Evolutionary conservation across 306 rosid genomes (phyloP).

Genomic region (Cucumis cinereus): DNA sequence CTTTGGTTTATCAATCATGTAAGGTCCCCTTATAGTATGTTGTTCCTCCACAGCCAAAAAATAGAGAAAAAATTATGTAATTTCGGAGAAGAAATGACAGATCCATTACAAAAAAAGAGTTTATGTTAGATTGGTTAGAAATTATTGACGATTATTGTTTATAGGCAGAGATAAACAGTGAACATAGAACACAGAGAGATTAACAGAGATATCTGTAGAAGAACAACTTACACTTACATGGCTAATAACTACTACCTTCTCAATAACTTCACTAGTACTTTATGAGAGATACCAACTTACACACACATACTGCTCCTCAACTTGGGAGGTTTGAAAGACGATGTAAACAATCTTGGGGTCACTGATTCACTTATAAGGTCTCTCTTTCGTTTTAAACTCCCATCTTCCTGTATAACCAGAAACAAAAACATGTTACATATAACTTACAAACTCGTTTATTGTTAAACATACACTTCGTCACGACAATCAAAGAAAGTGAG

Average conservation of each 20-base stretch:
- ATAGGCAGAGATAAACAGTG: neutral
- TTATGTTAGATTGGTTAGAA: neutral
- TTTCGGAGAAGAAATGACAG: neutral
- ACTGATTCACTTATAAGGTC: neutral
- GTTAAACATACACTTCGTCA: neutral
- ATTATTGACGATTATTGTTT: neutral
- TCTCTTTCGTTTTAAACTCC: slow-evolving; percentile 48
- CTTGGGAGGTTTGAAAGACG: slow-evolving; percentile 70
- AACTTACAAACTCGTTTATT: neutral
- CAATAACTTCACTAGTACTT: neutral
- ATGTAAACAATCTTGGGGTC: slow-evolving; percentile 58
- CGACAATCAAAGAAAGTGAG: no score
- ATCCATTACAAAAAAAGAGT: neutral
- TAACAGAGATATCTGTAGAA: neutral
- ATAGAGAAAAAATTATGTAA: neutral
- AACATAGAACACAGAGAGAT: neutral
- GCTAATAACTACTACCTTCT: neutral
- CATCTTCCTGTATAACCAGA: slow-evolving; percentile 28
- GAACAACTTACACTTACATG: neutral
- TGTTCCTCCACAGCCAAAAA: neutral
- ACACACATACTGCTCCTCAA: slow-evolving; percentile 26
- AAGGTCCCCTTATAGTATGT: neutral
- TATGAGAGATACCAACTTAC: neutral
- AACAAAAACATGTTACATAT: neutral
- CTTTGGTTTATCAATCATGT: neutral